Conservation (phyloP, 2,329 filamentous ascomycete species). For the Aspergillus udagawae region DNA sequence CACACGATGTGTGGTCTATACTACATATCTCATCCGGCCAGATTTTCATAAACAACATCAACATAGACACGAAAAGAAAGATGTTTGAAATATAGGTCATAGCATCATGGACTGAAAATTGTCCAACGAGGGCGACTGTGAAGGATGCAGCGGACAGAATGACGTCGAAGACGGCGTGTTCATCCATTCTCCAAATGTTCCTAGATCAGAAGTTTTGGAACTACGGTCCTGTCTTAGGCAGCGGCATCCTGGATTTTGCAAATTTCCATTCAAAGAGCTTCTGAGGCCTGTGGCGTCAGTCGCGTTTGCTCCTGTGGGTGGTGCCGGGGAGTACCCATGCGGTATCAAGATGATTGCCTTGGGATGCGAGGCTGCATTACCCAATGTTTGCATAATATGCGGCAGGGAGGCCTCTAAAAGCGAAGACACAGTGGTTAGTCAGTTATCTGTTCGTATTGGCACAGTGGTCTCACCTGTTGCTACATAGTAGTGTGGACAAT, state of each 20-base stretch:
- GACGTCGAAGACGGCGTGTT: not conserved
- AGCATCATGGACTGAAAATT: constrained; percentile 1
- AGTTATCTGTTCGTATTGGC: not conserved
- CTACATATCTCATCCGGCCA: not conserved
- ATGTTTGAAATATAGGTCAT: not conserved
- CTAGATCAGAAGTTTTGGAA: not conserved
- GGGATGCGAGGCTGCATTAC: constrained; percentile 2
- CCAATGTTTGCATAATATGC: constrained; percentile 15
- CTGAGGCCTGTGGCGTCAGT: not conserved
- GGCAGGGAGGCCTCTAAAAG: constrained; percentile 13
- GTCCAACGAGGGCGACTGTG: not conserved
- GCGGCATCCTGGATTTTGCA: not conserved
- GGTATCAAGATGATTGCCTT: constrained; percentile 16
- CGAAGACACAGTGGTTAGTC: not conserved
- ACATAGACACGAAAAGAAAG: not conserved
- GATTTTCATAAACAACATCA: not conserved
- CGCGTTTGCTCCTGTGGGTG: not conserved
- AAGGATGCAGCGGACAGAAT: constrained; percentile 5
- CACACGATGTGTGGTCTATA: not conserved
- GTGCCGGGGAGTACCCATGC: not conserved
- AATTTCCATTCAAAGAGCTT: not conserved
- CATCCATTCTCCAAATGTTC: not conserved
- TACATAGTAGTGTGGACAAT: constrained; percentile 3
- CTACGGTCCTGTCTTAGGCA: not conserved
- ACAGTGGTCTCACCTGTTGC: constrained; percentile 8